These are phyloP conservation scores for Lojkania enalia DNA, from an alignment of 2,329 filamentous ascomycete species.

Conservation along the genomic window DNA sequence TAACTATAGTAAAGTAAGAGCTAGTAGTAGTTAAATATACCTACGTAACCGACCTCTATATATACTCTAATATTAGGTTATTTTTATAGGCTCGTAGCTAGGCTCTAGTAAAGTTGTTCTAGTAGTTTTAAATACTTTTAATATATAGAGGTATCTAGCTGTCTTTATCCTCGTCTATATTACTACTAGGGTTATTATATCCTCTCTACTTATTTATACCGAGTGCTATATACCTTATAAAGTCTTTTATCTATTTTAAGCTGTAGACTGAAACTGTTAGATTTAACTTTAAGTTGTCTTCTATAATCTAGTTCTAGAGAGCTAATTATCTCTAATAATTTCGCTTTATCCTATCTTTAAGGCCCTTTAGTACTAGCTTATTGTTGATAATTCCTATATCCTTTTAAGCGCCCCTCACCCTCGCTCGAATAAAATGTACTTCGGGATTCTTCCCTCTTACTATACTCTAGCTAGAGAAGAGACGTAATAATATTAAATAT, in stretches of 20 bases:
- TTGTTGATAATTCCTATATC: constrained; percentile 10
- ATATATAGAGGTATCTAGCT: constrained; percentile 12
- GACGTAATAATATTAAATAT: constrained; percentile 8
- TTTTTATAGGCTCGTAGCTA: constrained; percentile 15
- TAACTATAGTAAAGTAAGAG: constrained; percentile 14
- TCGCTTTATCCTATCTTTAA: constrained; percentile 8
- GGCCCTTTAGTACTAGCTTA: constrained; percentile 10
- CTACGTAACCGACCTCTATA: constrained; percentile 13
- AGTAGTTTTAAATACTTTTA: constrained; percentile 20
- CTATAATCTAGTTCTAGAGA: constrained; percentile 2
- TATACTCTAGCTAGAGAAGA: constrained; percentile 9
- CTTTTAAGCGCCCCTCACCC: constrained; percentile 9
- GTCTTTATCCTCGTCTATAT: constrained; percentile 9
- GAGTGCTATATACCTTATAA: constrained; percentile 6
- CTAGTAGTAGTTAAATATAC: constrained; percentile 15
- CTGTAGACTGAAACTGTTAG: constrained; percentile 6
- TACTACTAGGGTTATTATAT: constrained; percentile 7
- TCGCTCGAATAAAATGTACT: constrained; percentile 10
- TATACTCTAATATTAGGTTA: constrained; percentile 15
- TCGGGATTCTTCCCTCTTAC: constrained; percentile 8
- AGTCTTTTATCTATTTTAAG: constrained; percentile 9
- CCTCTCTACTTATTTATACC: constrained; percentile 9
- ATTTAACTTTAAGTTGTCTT: constrained; percentile 4
- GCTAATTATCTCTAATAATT: constrained; percentile 7
- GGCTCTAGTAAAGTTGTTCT: constrained; percentile 16